These are phyloP conservation scores for Neurospora sp. DNA, from an alignment of 495 filamentous ascomycete genomes.

Conservation along the genomic window DNA sequence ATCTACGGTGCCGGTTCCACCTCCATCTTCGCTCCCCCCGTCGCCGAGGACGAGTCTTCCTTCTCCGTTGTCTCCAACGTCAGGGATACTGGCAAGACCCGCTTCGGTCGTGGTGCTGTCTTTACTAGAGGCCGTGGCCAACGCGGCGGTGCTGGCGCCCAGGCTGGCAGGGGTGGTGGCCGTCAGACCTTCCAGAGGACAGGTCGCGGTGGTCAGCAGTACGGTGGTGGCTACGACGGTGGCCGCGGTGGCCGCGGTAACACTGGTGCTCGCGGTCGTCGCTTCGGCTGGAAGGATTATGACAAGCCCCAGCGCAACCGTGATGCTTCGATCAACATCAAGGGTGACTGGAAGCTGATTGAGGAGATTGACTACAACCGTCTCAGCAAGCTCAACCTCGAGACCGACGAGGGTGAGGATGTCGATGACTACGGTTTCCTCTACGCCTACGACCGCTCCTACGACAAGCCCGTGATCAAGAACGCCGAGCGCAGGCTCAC, in stretches of 20 bases:
- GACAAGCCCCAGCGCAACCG: slow-evolving; percentile 96
- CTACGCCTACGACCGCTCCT: slow-evolving; percentile 90
- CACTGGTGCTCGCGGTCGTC: slow-evolving; percentile 49
- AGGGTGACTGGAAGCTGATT: slow-evolving; percentile 86
- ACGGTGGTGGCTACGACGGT: slow-evolving; percentile 43
- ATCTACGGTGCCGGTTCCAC: slow-evolving; percentile 87
- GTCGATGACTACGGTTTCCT: slow-evolving; percentile 92
- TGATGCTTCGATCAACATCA: slow-evolving; percentile 88
- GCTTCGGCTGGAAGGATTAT: slow-evolving; percentile 98
- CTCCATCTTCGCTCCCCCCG: slow-evolving; percentile 77
- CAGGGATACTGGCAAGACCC: slow-evolving; percentile 67
- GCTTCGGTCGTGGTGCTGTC: slow-evolving; percentile 83
- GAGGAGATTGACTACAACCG: slow-evolving; percentile 99
- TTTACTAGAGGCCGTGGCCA: slow-evolving; percentile 79
- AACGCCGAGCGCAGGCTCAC: slow-evolving; percentile 74
- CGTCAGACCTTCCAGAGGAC: slow-evolving; percentile 40
- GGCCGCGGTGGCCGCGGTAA: slow-evolving; percentile 46
- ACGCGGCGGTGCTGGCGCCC: slow-evolving; percentile 62
- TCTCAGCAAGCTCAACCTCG: slow-evolving; percentile 87
- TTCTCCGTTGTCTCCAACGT: slow-evolving; percentile 98
- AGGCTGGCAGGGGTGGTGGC: slow-evolving; percentile 46
- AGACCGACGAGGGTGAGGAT: slow-evolving; percentile 89
- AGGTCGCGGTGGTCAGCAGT: slow-evolving; percentile 35
- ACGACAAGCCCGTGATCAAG: slow-evolving; percentile 88
- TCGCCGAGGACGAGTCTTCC: slow-evolving; percentile 88